A percentile compares a stretch with the other conserved stretches of the same genome.
These are phyloP conservation scores for Golovinomyces cichoracearum DNA, from an alignment of 2,329 filamentous ascomycete species.

Conservation along the genomic window DNA sequence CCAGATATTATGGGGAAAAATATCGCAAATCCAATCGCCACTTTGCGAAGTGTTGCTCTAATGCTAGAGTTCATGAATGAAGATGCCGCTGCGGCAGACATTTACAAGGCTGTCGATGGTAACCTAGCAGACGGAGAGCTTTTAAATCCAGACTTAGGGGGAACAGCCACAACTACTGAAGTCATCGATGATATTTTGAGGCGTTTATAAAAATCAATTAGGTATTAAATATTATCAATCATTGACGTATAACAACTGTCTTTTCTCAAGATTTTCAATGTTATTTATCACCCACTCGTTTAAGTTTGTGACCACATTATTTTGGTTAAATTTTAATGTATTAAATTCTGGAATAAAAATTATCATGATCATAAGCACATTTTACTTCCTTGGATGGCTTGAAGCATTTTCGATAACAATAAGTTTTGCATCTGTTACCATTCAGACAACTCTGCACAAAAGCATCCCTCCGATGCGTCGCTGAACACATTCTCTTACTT, in stretches of 20 bases:
- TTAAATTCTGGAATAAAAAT: neutral
- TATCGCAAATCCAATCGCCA: constrained; percentile 92
- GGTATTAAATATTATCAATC: too few relatives aligned
- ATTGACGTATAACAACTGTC: too few relatives aligned
- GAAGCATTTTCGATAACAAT: too few relatives aligned
- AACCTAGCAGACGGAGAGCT: constrained; percentile 64
- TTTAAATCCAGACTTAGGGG: constrained; percentile 73
- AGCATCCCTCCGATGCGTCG: constrained; percentile 41
- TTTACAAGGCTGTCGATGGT: constrained; percentile 76
- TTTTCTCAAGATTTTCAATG: too few relatives aligned
- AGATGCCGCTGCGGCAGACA: constrained; percentile 61
- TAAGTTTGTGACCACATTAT: too few relatives aligned
- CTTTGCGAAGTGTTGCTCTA: constrained; percentile 64
- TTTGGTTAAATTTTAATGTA: too few relatives aligned
- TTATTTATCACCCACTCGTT: too few relatives aligned
- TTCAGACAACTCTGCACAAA: constrained; percentile 32
- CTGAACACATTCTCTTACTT: constrained; percentile 44
- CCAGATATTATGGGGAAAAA: constrained; percentile 83
- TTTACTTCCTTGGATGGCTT: too few relatives aligned
- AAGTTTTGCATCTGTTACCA: neutral
- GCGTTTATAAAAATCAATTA: constrained; percentile 44
- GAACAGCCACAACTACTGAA: constrained; percentile 60
- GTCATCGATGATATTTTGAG: constrained; percentile 68
- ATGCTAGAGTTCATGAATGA: constrained; percentile 94
- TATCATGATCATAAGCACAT: too few relatives aligned